Base-by-base conservation (phyloP, 495 filamentous ascomycete species). In the Ascodesmis nigricans region DNA sequence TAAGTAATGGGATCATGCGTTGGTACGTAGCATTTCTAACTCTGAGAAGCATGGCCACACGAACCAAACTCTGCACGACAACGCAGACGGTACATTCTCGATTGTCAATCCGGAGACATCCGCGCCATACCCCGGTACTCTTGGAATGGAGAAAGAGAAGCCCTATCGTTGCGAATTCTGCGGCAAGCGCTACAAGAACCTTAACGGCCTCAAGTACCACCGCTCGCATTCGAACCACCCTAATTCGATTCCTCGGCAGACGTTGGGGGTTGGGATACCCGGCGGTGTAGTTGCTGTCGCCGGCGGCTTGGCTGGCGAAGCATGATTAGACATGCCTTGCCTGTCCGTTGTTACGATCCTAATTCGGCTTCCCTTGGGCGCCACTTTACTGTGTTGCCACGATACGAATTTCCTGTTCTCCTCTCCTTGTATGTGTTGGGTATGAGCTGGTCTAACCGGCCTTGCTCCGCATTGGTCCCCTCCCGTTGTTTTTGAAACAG, bases 141-240 rank as follows among this genome's bases (percentile, higher is more conserved):
- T 90, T 7, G 90, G 90, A 5, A 99, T 99, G 90, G 87, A 99
- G 58, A 99, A 95, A 54, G 82, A 93, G 59, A 99, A 99, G 56
- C 87, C 87, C 4, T 93, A 95, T 57, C 78, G 79, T 49, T 99
- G 87, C 55, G 80, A 93, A 31, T 69, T 78, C 10, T 99, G 87
- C 50, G 83, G 87, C 43, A 99, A 99, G 60, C 73, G 87, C 16
- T 99, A 99, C 61, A 99, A 99, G 71, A 99, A 99, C 51, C 56
- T 99, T 31, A 99, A 99, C 52, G 80, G 80, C 9, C 66, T 91
- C 9, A 91, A 91, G 69, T 91, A 91, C 47, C 49, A 52, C 14
- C 46, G 49, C 23, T 43, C 48, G 15, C 49, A 52, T 23, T 52
- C 48, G 1, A 44, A 38, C 5, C 49, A 52, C 15, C 24, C 33